Percentiles rank a stretch among this genome's conserved stretches.
These are phyloP conservation scores for Plasmodium cynomolgi DNA, from an alignment of 169 alveolate genomes.

Conservation along the genomic window DNA sequence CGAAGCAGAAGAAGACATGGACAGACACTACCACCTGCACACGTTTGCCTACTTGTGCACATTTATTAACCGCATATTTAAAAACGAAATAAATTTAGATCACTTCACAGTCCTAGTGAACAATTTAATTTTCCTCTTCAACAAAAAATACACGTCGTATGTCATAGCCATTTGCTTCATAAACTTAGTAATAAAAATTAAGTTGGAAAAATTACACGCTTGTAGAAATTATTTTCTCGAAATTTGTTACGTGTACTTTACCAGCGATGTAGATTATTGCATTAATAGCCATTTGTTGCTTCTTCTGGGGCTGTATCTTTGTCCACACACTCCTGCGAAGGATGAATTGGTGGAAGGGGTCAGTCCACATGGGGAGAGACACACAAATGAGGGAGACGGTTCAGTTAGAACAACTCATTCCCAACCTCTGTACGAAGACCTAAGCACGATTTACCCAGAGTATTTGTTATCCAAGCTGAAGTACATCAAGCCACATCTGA, in stretches of 20 bases:
- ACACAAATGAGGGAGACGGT: not conserved
- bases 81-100: conserved; percentile 20
- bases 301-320: conserved; percentile 26
- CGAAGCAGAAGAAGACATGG: not conserved
- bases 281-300: conserved; percentile 36
- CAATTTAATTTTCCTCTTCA: conserved; percentile 57
- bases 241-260: conserved; percentile 13
- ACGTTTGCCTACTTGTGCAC: conserved; percentile 58
- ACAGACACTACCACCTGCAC: conserved; percentile 23
- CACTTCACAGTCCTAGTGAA: conserved; percentile 25
- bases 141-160: conserved; percentile 35
- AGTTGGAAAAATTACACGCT: conserved; percentile 24
- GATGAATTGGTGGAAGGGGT: not conserved
- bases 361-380: not conserved
- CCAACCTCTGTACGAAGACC: not conserved
- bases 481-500: conserved; percentile 51
- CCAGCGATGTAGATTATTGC: conserved; percentile 20
- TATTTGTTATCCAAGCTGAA: conserved; percentile 29
- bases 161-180: conserved; percentile 37
- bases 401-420: not conserved
- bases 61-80: conserved; percentile 26
- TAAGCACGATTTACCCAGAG: conserved; percentile 5
- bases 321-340: conserved; percentile 18
- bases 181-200: conserved; percentile 55
- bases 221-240: conserved; percentile 33